These are phyloP conservation scores for Kazachstania psychrophila DNA, from an alignment of 805 yeast species.

Conservation along the genomic window DNA sequence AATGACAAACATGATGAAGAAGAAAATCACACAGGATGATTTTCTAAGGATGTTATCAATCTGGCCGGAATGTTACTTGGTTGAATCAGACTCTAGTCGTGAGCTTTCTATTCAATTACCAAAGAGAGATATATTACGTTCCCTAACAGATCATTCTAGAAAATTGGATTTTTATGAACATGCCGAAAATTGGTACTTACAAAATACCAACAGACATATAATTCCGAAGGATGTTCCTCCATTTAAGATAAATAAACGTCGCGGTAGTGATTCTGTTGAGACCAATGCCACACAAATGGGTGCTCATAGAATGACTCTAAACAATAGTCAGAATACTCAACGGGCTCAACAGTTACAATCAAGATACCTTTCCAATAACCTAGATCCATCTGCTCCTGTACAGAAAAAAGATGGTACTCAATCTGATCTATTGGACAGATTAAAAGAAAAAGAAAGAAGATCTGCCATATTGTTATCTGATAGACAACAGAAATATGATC, in stretches of 20 bases:
- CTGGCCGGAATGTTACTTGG: slow-evolving; percentile 24
- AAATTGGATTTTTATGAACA: slow-evolving; percentile 17
- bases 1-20: slow-evolving; percentile 23
- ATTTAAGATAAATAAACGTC: slow-evolving; percentile 18
- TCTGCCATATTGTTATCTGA: slow-evolving; percentile 21
- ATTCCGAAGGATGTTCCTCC: slow-evolving; percentile 19
- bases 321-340: no score
- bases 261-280: slow-evolving; percentile 9
- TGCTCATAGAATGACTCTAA: neutral
- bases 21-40: slow-evolving; percentile 18
- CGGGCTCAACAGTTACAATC: neutral
- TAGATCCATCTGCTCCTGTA: slow-evolving; percentile 11
- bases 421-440: slow-evolving; percentile 19
- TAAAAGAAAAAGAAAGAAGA: slow-evolving; percentile 22
- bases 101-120: slow-evolving; percentile 21
- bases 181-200: slow-evolving; percentile 19
- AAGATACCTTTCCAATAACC: slow-evolving; percentile 15
- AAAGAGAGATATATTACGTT: slow-evolving; percentile 8
- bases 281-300: neutral
- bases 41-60: slow-evolving; percentile 22
- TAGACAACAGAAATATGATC: slow-evolving; percentile 20
- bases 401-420: slow-evolving; percentile 18
- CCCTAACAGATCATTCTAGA: slow-evolving; percentile 22
- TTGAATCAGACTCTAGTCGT: slow-evolving; percentile 17
- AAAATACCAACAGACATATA: neutral